Conservation (phyloP, 768 basidiomycete genomes). For the Rhizopogon rudus region DNA sequence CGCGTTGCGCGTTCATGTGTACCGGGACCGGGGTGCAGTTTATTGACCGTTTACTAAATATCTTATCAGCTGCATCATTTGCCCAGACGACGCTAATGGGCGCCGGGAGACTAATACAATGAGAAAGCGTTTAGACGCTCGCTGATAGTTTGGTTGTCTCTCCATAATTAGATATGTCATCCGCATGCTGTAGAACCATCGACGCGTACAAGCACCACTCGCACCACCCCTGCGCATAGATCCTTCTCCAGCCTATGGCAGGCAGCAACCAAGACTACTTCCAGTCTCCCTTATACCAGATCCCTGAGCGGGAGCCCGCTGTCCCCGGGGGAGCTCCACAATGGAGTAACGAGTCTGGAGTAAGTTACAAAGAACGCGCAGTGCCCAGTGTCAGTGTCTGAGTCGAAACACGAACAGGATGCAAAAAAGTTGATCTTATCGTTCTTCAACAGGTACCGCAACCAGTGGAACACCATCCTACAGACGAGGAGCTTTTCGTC, state of each 20-base stretch:
- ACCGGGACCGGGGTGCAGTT: neutral
- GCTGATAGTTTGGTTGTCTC: neutral
- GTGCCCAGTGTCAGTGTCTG: conserved; percentile 27
- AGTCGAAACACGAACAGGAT: conserved; percentile 2
- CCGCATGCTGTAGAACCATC: neutral
- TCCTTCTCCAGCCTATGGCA: neutral
- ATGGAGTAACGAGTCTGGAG: conserved; percentile 16
- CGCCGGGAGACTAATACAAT: neutral
- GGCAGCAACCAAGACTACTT: conserved; percentile 10
- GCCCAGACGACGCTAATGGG: neutral
- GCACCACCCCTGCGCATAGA: neutral
- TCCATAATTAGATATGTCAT: neutral
- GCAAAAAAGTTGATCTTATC: conserved; percentile 17
- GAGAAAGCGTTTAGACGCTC: neutral
- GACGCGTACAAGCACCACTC: neutral
- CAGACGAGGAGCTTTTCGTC: conserved; percentile 70
- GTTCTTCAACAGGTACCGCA: conserved; percentile 53
- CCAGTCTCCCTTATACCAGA: conserved; percentile 18
- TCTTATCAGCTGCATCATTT: neutral
- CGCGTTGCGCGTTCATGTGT: neutral
- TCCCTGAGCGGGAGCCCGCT: conserved; percentile 27
- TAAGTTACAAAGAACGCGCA: conserved; percentile 24
- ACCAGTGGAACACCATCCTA: conserved; percentile 59
- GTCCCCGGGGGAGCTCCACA: conserved; percentile 18
- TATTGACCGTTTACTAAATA: neutral